Evolutionary conservation across 371 early-diverging fungal species (phyloP).

Genomic region (Chytridium lagenaria): DNA sequence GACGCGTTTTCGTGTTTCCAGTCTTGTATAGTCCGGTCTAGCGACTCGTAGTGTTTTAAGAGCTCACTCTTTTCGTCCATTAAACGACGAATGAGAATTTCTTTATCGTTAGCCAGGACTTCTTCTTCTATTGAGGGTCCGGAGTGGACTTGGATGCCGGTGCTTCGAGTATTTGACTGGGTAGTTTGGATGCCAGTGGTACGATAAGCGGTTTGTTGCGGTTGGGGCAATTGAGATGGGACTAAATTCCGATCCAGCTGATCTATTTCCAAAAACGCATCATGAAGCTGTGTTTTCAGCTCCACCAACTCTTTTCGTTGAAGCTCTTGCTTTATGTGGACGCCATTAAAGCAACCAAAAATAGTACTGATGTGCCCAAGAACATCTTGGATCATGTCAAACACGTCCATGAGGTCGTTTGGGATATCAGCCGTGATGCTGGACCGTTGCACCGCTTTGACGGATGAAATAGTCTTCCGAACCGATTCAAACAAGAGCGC

Average conservation of each 20-base stretch:
- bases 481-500: constrained; percentile 1
- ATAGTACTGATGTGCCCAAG: not conserved
- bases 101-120: not conserved
- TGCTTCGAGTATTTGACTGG: not conserved
- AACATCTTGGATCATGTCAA: not conserved
- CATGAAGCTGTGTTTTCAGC: not conserved
- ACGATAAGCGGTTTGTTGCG: not conserved
- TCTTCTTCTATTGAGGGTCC: not conserved
- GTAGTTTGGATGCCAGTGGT: not conserved
- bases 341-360: not conserved
- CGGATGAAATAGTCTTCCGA: not conserved
- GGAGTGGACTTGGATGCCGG: no score
- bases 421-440: not conserved
- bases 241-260: not conserved
- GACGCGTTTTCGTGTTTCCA: constrained; percentile 19
- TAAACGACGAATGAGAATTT: not conserved
- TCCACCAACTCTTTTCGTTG: not conserved
- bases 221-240: not conserved
- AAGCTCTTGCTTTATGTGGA: not conserved
- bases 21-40: constrained; percentile 1
- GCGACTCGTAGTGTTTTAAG: not conserved
- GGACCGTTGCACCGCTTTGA: not conserved
- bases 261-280: not conserved
- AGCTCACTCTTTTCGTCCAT: not conserved
- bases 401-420: not conserved